Evolutionary conservation across 208 protist genomes (phyloP).

Genomic region (Trypanosoma melophagium): DNA sequence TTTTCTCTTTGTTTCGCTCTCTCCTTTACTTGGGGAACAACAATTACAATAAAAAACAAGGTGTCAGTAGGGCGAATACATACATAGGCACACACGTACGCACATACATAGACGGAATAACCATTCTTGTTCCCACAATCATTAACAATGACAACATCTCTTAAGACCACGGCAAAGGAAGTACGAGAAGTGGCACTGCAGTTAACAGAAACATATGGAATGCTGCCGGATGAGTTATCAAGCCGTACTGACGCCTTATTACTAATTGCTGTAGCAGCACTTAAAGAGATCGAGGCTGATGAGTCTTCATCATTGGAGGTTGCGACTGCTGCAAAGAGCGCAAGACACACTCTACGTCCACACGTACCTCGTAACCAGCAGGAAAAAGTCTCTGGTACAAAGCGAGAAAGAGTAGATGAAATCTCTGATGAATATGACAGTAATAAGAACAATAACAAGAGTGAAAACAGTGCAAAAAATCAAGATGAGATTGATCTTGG

Average conservation of each 20-base stretch:
- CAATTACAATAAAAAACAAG: too few relatives aligned
- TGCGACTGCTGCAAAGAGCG: constrained; percentile 34
- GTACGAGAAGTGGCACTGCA: constrained; percentile 7
- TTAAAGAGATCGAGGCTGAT: constrained; percentile 44
- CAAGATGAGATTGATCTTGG: constrained; percentile 45
- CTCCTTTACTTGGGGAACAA: too few relatives aligned
- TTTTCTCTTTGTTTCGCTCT: too few relatives aligned
- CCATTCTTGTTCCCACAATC: background rate
- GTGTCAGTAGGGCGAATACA: too few relatives aligned
- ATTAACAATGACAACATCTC: constrained; percentile 13
- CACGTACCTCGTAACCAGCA: constrained; percentile 15
- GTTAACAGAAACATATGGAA: constrained; percentile 17
- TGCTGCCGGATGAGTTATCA: constrained; percentile 15
- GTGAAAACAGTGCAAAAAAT: background rate
- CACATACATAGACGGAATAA: background rate
- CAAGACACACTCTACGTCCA: constrained; percentile 48
- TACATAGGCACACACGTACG: too few relatives aligned
- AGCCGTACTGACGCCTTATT: constrained; percentile 35
- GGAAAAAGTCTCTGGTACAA: background rate
- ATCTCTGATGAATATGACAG: background rate
- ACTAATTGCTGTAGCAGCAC: constrained; percentile 39
- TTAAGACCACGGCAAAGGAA: constrained; percentile 14
- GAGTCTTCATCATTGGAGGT: background rate
- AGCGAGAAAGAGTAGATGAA: constrained; percentile 3
- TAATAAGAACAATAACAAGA: background rate